phyloP scores from a whole-genome alignment of 306 rosid species.

The Trifolium dubium region DNA sequence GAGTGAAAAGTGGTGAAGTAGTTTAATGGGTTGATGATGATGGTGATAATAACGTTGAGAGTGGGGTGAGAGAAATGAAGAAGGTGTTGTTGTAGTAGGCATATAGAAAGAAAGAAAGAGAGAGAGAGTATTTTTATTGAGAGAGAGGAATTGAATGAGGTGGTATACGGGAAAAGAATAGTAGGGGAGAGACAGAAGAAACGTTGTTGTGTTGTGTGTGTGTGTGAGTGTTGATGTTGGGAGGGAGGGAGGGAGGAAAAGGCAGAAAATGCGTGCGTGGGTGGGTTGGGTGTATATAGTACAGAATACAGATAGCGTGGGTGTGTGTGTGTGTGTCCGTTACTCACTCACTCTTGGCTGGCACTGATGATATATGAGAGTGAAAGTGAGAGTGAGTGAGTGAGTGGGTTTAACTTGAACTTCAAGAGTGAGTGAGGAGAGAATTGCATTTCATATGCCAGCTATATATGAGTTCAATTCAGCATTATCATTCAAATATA shows the following conservation, averaged over 20 bases:
- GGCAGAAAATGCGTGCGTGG: constrained; percentile 49
- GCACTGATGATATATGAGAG: constrained; percentile 7
- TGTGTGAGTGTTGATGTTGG: neutral
- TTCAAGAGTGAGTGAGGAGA: neutral
- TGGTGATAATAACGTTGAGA: constrained; percentile 4
- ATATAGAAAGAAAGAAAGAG: constrained; percentile 43
- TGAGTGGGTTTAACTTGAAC: neutral
- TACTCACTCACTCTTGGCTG: neutral
- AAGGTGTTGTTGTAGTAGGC: constrained; percentile 15
- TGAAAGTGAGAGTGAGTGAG: constrained; percentile 29
- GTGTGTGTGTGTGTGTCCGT: neutral
- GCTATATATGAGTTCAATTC: neutral
- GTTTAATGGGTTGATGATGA: neutral
- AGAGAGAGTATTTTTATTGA: neutral
- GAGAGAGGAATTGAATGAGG: neutral
- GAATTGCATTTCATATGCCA: neutral
- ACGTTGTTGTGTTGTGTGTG: neutral
- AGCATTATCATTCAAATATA: neutral
- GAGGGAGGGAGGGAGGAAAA: neutral
- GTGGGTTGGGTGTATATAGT: constrained; percentile 30
- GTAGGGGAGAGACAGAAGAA: neutral
- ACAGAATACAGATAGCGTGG: constrained; percentile 47
- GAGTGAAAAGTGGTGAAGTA: neutral
- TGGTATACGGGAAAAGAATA: neutral
- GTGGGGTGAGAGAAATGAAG: constrained; percentile 40